Evolutionary conservation across 345 rosid genomes (phyloP).

Genomic region (Pseudoturritis turrita): DNA sequence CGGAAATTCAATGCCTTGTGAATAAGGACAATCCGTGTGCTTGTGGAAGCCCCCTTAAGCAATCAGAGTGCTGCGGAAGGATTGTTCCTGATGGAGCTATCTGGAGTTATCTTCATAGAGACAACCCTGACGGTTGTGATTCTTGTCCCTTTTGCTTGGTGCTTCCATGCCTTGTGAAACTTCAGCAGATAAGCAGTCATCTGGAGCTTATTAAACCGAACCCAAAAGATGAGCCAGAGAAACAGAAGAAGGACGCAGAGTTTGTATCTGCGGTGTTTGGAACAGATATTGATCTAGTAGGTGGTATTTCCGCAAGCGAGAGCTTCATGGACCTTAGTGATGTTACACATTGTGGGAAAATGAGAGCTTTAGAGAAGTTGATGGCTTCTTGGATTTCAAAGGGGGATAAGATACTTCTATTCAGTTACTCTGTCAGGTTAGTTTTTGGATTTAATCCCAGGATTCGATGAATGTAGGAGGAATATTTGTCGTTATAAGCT

Average conservation of each 20-base stretch:
- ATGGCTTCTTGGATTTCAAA: constrained; percentile 71
- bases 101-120: constrained; percentile 87
- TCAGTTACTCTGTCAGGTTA: constrained; percentile 95
- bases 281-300: constrained; percentile 67
- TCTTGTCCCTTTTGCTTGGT: constrained; percentile 96
- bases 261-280: constrained; percentile 84
- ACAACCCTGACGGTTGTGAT: constrained; percentile 83
- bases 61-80: constrained; percentile 88
- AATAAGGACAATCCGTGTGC: constrained; percentile 82
- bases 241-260: constrained; percentile 88
- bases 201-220: constrained; percentile 96
- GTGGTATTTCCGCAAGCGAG: constrained; percentile 65
- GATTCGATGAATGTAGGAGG: not conserved
- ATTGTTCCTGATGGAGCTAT: constrained; percentile 78
- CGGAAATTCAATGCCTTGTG: constrained; percentile 82
- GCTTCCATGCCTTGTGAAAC: constrained; percentile 79
- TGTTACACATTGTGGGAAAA: constrained; percentile 86
- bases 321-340: constrained; percentile 84
- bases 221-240: constrained; percentile 75
- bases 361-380: constrained; percentile 79
- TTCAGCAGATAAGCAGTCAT: constrained; percentile 84
- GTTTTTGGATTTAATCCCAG: not conserved
- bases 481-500: not conserved
- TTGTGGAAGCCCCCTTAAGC: constrained; percentile 91
- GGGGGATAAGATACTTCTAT: constrained; percentile 94